phyloP scores from a whole-genome alignment of 1,284 basidiomycete genomes.

The Rhizoctonia solani region DNA sequence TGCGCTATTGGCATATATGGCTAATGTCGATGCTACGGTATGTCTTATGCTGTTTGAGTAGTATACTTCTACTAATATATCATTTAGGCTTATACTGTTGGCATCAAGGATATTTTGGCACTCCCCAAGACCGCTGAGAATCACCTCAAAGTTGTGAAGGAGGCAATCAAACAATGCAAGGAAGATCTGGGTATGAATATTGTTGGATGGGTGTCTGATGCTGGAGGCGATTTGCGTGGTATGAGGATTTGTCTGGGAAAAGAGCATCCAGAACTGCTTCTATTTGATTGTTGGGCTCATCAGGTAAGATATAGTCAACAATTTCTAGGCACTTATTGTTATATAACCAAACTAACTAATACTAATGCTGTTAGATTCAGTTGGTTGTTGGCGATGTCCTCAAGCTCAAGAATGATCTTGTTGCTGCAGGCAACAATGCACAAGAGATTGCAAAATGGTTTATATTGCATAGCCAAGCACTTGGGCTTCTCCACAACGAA shows the following conservation, averaged over 20 bases:
- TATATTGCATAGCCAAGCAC: not conserved
- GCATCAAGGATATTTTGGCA: conserved; percentile 9
- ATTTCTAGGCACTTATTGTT: too few relatives aligned
- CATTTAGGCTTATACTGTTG: conserved; percentile 2
- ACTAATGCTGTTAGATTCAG: not conserved
- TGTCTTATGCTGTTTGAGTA: not conserved
- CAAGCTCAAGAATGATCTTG: not conserved
- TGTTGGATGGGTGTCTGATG: conserved; percentile 42
- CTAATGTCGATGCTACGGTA: conserved; percentile 23
- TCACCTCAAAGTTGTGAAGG: not conserved
- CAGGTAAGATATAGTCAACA: too few relatives aligned
- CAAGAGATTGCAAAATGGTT: conserved; percentile 4
- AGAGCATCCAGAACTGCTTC: conserved; percentile 43
- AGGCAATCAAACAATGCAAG: not conserved
- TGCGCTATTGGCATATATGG: conserved; percentile 22
- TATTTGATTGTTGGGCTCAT: conserved; percentile 49
- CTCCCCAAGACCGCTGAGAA: conserved; percentile 7
- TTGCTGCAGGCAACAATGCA: not conserved
- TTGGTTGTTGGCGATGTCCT: conserved; percentile 7
- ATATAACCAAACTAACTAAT: not conserved
- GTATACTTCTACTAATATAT: not conserved
- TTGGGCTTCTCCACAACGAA: conserved; percentile 1
- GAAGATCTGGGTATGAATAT: not conserved
- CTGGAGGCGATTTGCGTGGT: conserved; percentile 47
- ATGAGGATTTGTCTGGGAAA: conserved; percentile 41